Base-by-base conservation (phyloP, 768 basidiomycete species). In the Hysterangium stoloniferum region DNA sequence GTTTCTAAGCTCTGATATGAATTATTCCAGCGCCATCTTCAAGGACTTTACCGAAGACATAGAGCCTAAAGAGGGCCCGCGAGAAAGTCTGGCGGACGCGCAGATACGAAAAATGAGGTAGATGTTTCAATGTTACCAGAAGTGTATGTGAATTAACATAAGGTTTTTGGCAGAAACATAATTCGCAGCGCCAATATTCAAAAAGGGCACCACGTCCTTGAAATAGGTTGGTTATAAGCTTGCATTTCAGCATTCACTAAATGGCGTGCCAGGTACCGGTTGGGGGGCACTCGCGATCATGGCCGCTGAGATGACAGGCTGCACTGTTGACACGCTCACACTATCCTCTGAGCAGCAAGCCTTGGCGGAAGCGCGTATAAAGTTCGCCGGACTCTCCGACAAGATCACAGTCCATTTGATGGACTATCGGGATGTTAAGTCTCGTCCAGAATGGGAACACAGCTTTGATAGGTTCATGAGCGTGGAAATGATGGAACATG, bases 11-110 rank as follows among this genome's bases (percentile, higher is more conserved):
- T 72, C 77, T 47, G 91, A 94, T 66, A 94, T 95, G 92, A 94
- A 91, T 79, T 95, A 93, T 66, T 92, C 89, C 0, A 90, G 89
- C 63, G 92, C 79, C 1, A 75, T 94, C 48, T 95, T 87, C 83
- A 71, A 70, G 45, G 77, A 82, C n/a, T 71, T 80, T 11, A 88
- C 67, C 48, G 58, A 50, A 15, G 67, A 67, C 48, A 20, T 66
- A 27, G 19, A 50, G 6, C 54, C 47, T 19, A 22, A 20, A 27
- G 8, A 49, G 24, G 41, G 33, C 4, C 27, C 34, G 20, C 9
- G 5, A 9, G 65, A 69, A 44, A 60, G 63, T 27, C 63, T 75
- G 15, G 61, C 73, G 50, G 63, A 66, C 7, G 79, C 79, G 1
- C 81, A 82, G 58, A 63, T 82, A 7, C 71, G 79, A 28, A 86